These are phyloP conservation scores for Dichotomopilus funicola DNA, from an alignment of 2,329 filamentous ascomycete species.

Conservation along the genomic window DNA sequence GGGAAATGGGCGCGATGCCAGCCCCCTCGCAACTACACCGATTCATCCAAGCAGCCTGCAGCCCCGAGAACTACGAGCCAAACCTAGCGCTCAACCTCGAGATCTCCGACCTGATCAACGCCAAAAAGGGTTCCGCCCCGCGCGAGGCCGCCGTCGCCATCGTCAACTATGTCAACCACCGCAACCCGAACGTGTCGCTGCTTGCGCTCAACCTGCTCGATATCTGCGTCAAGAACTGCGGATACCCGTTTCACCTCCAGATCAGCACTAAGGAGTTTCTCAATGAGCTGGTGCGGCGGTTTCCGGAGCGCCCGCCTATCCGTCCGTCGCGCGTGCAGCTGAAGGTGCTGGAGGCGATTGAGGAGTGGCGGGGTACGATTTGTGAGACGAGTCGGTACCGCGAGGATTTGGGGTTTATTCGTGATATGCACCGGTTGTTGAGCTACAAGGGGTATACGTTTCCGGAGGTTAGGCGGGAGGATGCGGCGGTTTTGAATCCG, in stretches of 20 bases:
- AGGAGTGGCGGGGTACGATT: conserved; percentile 97
- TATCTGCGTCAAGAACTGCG: conserved; percentile 99
- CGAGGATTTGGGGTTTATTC: conserved; percentile 90
- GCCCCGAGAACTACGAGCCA: conserved; percentile 94
- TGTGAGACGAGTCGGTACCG: conserved; percentile 97
- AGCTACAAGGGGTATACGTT: conserved; percentile 98
- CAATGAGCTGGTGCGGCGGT: conserved; percentile 93
- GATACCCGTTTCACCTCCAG: conserved; percentile 96
- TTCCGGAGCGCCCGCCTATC: conserved; percentile 86
- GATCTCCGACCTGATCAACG: conserved; percentile 93
- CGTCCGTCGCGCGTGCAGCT: conserved; percentile 81
- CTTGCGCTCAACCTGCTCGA: conserved; percentile 88
- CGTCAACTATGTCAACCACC: conserved; percentile 90
- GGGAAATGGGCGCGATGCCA: conserved; percentile 69
- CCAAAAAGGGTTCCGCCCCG: conserved; percentile 91
- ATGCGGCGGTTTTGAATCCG: conserved; percentile 92
- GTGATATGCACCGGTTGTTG: conserved; percentile 93
- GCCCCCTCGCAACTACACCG: conserved; percentile 83
- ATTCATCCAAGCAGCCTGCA: conserved; percentile 94
- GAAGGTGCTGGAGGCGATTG: conserved; percentile 90
- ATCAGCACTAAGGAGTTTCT: conserved; percentile 98
- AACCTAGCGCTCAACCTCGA: conserved; percentile 95
- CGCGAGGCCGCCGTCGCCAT: conserved; percentile 92
- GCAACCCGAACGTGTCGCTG: conserved; percentile 90
- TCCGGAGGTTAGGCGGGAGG: conserved; percentile 83